A percentile compares a stretch with the other conserved stretches of the same genome.
Evolutionary conservation across 768 basidiomycete species (phyloP).

Genomic region (Pleurotus pulmonarius): DNA sequence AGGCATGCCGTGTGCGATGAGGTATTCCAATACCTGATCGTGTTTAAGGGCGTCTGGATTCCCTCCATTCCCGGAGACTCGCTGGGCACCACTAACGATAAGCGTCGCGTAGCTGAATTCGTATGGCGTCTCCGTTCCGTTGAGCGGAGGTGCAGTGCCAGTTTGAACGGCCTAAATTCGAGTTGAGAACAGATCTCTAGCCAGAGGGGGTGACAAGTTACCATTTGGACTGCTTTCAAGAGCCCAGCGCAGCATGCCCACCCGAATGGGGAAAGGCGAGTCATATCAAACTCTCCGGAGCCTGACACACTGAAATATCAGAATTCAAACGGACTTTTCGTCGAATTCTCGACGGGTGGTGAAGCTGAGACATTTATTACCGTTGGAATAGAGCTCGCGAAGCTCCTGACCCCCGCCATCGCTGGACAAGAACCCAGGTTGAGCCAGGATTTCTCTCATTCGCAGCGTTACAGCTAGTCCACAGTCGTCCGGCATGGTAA

Average conservation of each 20-base stretch:
- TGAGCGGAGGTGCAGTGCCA: slow-evolving; percentile 32
- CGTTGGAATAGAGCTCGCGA: slow-evolving; percentile 23
- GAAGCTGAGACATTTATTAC: slow-evolving; percentile 11
- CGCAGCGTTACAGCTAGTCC: slow-evolving; percentile 24
- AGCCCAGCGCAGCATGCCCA: slow-evolving; percentile 16
- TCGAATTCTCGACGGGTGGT: background rate
- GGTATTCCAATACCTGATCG: slow-evolving; percentile 32
- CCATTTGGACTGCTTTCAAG: slow-evolving; percentile 14
- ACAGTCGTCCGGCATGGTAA: slow-evolving; percentile 9
- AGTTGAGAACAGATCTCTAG: too few relatives aligned
- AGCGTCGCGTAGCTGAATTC: slow-evolving; percentile 38
- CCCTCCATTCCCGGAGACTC: slow-evolving; percentile 13
- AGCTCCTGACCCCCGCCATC: slow-evolving; percentile 21
- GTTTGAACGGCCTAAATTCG: slow-evolving; percentile 6
- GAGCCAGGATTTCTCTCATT: slow-evolving; percentile 23
- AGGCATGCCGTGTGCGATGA: slow-evolving; percentile 38
- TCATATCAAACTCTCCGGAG: slow-evolving; percentile 15
- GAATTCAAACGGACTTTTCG: too few relatives aligned
- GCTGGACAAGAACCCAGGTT: slow-evolving; percentile 22
- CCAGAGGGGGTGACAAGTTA: slow-evolving; percentile 1
- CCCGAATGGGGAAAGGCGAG: slow-evolving; percentile 24
- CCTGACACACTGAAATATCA: background rate
- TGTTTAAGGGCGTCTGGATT: slow-evolving; percentile 20
- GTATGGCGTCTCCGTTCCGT: slow-evolving; percentile 38
- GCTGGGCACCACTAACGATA: slow-evolving; percentile 37